Evolutionary conservation across 2,329 filamentous ascomycete species (phyloP), one percentile per base, ranked within the genome.

Genomic region (Catunica adiposa): DNA sequence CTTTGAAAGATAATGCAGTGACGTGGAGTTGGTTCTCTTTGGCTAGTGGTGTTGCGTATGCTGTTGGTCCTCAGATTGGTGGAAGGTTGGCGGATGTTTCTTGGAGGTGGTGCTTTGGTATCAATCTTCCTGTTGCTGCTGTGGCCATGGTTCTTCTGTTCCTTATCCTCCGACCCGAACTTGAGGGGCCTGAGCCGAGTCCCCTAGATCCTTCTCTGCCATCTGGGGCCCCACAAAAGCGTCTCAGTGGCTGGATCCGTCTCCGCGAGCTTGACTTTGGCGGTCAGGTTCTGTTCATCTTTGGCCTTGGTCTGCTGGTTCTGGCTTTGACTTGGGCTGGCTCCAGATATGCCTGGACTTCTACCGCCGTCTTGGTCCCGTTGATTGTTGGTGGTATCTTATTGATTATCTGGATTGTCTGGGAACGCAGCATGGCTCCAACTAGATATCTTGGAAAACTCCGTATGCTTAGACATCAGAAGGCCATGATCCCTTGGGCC

Each of bases 91-190:
- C 76, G 20, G 67, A 70, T 37, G 66, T 71, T 3, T 74, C 71
- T 60, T 85, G 82, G 81, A 69, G 80, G 52, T 85, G 82, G 73
- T 81, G 79, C 62, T 85, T 85, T 63, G 78, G 74, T 38, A 73
- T 84, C 55, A 79, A 77, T 59, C 69, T 81, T n/a, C 78, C 78
- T 15, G 70, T 82, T 44, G 72, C 69, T 1, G 67, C 71, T 2
- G 61, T 75, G 20, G 75, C 73, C 4, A 69, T 82, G 37, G 51
- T 75, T n/a, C 58, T 78, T 42, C 70, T 78, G 52, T 76, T 77
- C 61, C 65, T 81, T 55, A 61, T 83, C 34, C 70, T 84, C 31
- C 72, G 79, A 20, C 72, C 75, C 29, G 75, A 82, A 46, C 71
- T 84, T 5, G 69, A 83, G 0, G 74, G 75, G 0, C 71, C 76